Evolutionary conservation across 441 rosid genomes (phyloP), one percentile per base, ranked within the genome.

Genomic region (Adansonia gregorii): DNA sequence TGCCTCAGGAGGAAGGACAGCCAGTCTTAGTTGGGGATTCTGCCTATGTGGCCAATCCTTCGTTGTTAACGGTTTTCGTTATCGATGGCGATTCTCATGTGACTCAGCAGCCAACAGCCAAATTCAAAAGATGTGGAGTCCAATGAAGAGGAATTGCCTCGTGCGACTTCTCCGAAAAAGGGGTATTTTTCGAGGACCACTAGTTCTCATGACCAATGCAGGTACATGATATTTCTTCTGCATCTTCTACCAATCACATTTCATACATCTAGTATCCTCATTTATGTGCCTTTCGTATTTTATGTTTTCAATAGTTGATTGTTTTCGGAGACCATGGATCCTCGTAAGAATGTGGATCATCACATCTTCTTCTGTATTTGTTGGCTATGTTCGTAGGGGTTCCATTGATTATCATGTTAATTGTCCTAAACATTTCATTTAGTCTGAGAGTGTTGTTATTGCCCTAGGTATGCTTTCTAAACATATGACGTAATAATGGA

Each of bases 181-280:
- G 90, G 79, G 10, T 73, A 78, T 78, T 78, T 92, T 83, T 88
- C 93, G 5, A 83, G 93, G 68, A 85, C 74, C 72, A 8, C 76
- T 46, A 93, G 94, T 81, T 84, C 88, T 81, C 89, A 89, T 43
- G 94, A 90, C 45, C 93, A 92, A 82, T 92, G 98, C 91, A 88
- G 94, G 97, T 91, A 45, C 14, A 46, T 69, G 8, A 51, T 7
- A 4, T 52, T 9, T 24, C n/a, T 65, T 22, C 49, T 41, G 17
- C 15, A 5, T 39, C 65, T 31, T n/a, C 64, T 55, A 10, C 64
- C n/a, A n/a, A 17, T 72, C 41, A 35, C 41, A 35, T 35, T 19
- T 6, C 8, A 22, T 70, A 6, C 6, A 51, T 51, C 59, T 17
- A 1, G 43, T 4, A 24, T 12, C 22, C 7, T 31, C 14, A 15